phyloP scores from a whole-genome alignment of 1,139 yeast genomes.

The Pichia cactophila region DNA sequence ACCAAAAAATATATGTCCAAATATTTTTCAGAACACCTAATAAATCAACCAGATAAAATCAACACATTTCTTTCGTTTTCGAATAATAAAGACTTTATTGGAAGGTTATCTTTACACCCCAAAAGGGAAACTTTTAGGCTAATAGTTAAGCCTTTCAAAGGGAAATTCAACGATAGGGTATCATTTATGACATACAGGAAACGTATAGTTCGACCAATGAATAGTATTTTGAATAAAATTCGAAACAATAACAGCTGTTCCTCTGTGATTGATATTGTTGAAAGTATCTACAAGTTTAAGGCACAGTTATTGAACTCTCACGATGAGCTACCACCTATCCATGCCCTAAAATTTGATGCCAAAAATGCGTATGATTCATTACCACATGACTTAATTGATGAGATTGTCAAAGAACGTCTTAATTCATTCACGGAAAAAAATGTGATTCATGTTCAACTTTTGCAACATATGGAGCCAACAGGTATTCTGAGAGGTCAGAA shows the following conservation, averaged over 20 bases:
- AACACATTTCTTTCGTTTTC: constrained; percentile 21
- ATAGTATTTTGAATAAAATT: constrained; percentile 18
- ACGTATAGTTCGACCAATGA: constrained; percentile 33
- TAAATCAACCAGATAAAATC: constrained; percentile 8
- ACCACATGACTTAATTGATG: constrained; percentile 42
- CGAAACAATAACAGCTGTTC: constrained; percentile 15
- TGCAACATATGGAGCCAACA: constrained; percentile 2
- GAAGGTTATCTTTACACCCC: constrained; percentile 40
- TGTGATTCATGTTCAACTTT: constrained; percentile 11
- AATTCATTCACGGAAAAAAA: constrained; percentile 11
- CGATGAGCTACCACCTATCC: constrained; percentile 33
- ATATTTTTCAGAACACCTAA: constrained; percentile 34
- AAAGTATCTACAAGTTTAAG: constrained; percentile 28
- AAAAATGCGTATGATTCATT: constrained; percentile 73
- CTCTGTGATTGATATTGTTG: constrained; percentile 32
- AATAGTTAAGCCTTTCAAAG: constrained; percentile 47
- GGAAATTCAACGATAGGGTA: constrained; percentile 23
- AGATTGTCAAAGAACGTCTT: constrained; percentile 26
- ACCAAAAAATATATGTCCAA: constrained; percentile 35
- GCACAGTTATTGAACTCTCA: constrained; percentile 17
- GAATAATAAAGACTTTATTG: constrained; percentile 21
- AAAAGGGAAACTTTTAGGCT: constrained; percentile 50
- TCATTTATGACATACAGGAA: constrained; percentile 27
- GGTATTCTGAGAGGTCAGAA: constrained; percentile 1
- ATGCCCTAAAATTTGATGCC: constrained; percentile 68